Base-by-base conservation (phyloP, 2,329 filamentous ascomycete species). In the Dactylonectria estremocensis region DNA sequence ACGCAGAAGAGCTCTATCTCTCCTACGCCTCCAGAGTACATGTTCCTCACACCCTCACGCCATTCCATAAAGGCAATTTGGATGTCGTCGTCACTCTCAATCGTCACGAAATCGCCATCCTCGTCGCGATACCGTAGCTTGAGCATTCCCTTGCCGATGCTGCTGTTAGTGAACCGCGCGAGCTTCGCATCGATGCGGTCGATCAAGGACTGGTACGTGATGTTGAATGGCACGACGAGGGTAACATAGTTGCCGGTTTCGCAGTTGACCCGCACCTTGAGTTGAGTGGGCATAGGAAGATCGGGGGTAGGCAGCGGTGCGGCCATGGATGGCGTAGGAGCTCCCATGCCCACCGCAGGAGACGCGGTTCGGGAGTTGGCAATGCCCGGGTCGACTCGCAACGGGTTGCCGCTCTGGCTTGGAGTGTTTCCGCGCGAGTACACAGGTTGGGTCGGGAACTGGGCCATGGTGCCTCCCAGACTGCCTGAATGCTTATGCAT, bases 181-280 rank as follows among this genome's bases (percentile, higher is more conserved):
- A 99, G 89, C 80, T 99, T 99, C 31, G 95, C 94, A 77, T 99
- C 96, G 75, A 99, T 98, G 11, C 96, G 93, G 78, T 98, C 96
- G 71, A 96, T 95, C 62, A 99, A 87, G 24, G 94, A 96, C 72
- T 96, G 94, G 81, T 97, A 98, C 46, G 94, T 92, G 76, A 98
- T 98, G 79, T 97, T 97, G 81, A 94, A 97, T 35, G 94, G 93
- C 48, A 97, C 97, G 11, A 99, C 95, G n/a, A 99, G 87, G 1
- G 95, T 98, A 66, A 98, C 92, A 74, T 97, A 97, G 77, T 95
- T 96, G 53, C 93, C 92, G 52, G 82, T 84, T 66, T 96, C 94
- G 78, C 94, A 97, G 77, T 95, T 95, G 64, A 99, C 95, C 79
- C 97, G 97, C 57, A 98, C 95, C 83, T 98, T 98, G 58, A 99